These are phyloP conservation scores for Penicillium hesseltinei DNA, from an alignment of 2,329 filamentous ascomycete species.

Conservation along the genomic window DNA sequence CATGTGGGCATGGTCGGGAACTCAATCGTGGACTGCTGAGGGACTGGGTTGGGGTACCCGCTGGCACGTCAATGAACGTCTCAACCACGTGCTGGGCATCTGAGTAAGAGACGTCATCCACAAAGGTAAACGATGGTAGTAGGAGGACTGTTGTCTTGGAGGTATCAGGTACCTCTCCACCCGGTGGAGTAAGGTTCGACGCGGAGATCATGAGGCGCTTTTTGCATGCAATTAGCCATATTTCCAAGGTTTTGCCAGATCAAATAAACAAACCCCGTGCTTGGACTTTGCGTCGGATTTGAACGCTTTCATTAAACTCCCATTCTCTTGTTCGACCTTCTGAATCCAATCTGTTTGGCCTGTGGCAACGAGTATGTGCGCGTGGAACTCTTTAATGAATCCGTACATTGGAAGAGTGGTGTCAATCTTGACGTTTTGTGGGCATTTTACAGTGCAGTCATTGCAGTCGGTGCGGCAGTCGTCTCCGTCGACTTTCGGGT, in stretches of 20 bases:
- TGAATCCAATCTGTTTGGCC: neutral
- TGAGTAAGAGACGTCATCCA: neutral
- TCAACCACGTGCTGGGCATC: neutral
- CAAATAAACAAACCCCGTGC: neutral
- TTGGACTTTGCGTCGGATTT: neutral
- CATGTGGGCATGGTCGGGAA: conserved; percentile 19
- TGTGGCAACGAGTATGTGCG: neutral
- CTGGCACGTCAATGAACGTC: neutral
- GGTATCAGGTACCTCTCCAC: neutral
- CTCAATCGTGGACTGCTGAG: neutral
- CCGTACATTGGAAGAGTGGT: neutral
- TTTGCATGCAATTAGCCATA: neutral
- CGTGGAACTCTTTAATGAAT: neutral
- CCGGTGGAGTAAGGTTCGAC: neutral
- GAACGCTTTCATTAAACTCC: neutral
- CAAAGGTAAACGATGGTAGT: neutral
- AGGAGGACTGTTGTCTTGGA: neutral
- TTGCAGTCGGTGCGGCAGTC: neutral
- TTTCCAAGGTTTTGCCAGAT: too few relatives aligned
- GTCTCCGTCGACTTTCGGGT: neutral
- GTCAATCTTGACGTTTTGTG: neutral
- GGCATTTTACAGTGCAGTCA: neutral
- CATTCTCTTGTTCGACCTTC: neutral
- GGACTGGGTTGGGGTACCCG: neutral
- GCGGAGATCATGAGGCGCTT: neutral